These are phyloP conservation scores for Ailanthus altissimus DNA, from an alignment of 345 rosid species.

Conservation along the genomic window DNA sequence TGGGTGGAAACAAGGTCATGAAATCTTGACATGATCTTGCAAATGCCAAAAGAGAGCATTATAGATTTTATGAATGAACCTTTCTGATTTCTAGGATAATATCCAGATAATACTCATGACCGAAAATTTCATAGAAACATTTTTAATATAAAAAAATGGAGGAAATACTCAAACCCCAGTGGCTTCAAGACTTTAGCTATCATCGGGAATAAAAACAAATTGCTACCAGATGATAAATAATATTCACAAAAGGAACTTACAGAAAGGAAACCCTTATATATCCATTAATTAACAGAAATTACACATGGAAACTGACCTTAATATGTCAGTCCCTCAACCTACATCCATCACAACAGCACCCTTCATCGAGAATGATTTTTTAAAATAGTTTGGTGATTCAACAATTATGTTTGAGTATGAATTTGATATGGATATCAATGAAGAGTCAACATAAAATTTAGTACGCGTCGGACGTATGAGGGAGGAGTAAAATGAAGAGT, in stretches of 20 bases:
- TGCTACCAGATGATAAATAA: not conserved
- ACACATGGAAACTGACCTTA: constrained; percentile 51
- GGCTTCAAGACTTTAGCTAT: not conserved
- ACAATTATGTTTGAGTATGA: too few relatives aligned
- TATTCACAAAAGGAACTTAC: not conserved
- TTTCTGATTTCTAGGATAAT: not conserved
- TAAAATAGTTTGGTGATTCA: too few relatives aligned
- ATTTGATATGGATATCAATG: too few relatives aligned
- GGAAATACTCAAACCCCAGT: not conserved
- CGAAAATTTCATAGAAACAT: not conserved
- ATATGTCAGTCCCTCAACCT: constrained; percentile 95
- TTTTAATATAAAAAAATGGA: not conserved
- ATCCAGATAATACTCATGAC: not conserved
- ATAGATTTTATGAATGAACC: not conserved
- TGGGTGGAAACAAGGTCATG: not conserved
- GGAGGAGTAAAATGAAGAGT: too few relatives aligned
- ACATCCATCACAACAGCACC: constrained; percentile 95
- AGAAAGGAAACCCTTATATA: not conserved
- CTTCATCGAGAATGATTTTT: constrained; percentile 67
- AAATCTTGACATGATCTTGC: constrained; percentile 4
- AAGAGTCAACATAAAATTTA: too few relatives aligned
- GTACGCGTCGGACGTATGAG: too few relatives aligned
- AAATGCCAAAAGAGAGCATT: not conserved
- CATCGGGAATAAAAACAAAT: not conserved
- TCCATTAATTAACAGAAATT: not conserved